Evolutionary conservation across 495 filamentous ascomycete species (phyloP).

Genomic region (Xylaria telfairii): DNA sequence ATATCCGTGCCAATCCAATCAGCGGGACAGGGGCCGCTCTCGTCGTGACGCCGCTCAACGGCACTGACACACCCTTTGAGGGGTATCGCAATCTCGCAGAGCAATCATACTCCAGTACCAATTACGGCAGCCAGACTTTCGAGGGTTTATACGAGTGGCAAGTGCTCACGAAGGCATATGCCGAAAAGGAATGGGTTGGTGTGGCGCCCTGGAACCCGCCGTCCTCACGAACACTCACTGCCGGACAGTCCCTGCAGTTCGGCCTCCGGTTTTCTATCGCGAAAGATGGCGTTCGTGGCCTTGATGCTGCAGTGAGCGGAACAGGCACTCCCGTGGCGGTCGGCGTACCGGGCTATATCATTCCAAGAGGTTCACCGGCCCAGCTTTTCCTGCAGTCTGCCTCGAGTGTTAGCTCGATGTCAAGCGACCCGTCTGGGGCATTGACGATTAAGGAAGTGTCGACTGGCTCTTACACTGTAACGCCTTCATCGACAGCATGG

Average conservation of each 20-base stretch:
- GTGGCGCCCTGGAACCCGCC: slow-evolving; percentile 55
- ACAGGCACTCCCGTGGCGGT: slow-evolving; percentile 50
- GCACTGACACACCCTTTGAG: slow-evolving; percentile 50
- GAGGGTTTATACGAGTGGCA: slow-evolving; percentile 63
- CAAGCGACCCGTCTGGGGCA: slow-evolving; percentile 36
- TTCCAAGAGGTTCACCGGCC: slow-evolving; percentile 48
- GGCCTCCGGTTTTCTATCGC: slow-evolving; percentile 55
- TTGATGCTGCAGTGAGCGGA: slow-evolving; percentile 47
- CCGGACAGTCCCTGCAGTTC: slow-evolving; percentile 49
- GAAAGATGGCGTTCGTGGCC: slow-evolving; percentile 41
- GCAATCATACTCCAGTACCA: slow-evolving; percentile 34
- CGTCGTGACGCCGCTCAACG: slow-evolving; percentile 54
- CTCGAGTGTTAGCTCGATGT: slow-evolving; percentile 32
- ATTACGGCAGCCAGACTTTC: slow-evolving; percentile 57
- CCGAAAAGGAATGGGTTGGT: slow-evolving; percentile 55
- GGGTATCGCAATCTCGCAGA: slow-evolving; percentile 56
- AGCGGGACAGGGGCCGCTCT: slow-evolving; percentile 53
- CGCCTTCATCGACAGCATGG: slow-evolving; percentile 41
- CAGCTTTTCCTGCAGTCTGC: slow-evolving; percentile 47
- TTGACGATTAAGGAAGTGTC: slow-evolving; percentile 28
- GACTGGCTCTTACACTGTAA: slow-evolving; percentile 32
- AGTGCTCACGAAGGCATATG: slow-evolving; percentile 52
- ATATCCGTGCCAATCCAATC: slow-evolving; percentile 52
- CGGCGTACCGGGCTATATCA: slow-evolving; percentile 56
- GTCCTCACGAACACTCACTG: slow-evolving; percentile 45